Evolutionary conservation across 176 grass and related monocot species (phyloP), one percentile per base, ranked within the genome.

Genomic region (Lolium perenne): DNA sequence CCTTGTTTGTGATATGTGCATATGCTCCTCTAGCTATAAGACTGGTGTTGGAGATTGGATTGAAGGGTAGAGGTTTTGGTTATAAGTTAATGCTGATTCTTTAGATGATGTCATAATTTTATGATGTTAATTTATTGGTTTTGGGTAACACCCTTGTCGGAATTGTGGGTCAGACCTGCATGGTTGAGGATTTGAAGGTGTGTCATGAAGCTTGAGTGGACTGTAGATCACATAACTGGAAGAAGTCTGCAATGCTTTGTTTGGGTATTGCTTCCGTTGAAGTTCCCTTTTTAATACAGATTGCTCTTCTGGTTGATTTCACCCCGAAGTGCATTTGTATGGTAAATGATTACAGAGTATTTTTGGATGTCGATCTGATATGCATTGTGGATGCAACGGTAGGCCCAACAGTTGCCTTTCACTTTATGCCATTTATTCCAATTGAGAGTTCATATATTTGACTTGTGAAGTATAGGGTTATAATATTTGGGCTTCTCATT

Each of bases 151-250:
- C 0, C 18, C 14, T 58, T 8, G 26, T 82, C 63, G 57, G 45
- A 84, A 38, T 66, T 85, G 18, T 85, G 60, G 32, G 7, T 55
- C 57, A 75, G 17, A 65, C 51, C 59, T 77, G 59, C 45, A 6
- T 35, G 6, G 18, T 1, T 63, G 56, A 74, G 58, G 71, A 48
- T 75, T 47, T 35, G 2, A 46, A 84, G 46, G 56, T 51, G 56
- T 51, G 23, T 13, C 11, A 35, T 57, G 47, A 49, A 41, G 40
- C 40, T 41, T 41, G 40, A 41, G 1, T 41, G 40, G 40, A 41
- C 40, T 41, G 40, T 6, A 41, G 40, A 41, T 49, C 13, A 66
- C 16, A 35, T 13, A 66, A 35, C 26, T 66, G 63, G 62, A 66
- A 66, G 63, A 66, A 62, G 21, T 62, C 59, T 66, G 26, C 13